Evolutionary conservation across 805 yeast genomes (phyloP), one percentile per base, ranked within the genome.

Genomic region (Lachancea dasiensis): DNA sequence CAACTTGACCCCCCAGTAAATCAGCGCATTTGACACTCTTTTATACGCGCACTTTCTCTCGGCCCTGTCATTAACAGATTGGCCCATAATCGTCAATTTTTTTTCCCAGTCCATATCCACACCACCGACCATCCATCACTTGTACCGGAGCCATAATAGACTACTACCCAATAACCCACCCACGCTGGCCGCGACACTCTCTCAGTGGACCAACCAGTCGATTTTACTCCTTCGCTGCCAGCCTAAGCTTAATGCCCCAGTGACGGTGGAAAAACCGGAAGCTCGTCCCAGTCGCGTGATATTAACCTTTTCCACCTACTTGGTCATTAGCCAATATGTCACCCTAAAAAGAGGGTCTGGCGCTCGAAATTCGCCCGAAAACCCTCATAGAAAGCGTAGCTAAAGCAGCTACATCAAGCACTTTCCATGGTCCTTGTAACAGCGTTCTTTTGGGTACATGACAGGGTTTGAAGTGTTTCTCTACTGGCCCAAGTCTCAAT

Each of bases 241-340:
- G 15, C 27, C 7, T 14, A 20, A 30, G 32, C 19, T 21, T 32
- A 31, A 27, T 32, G 32, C 31, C 40, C 40, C 40, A 31, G 40
- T 37, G 40, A 37, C 40, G 36, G 13, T 26, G 16, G 29, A 17
- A 18, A 32, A 22, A 27, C 10, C 21, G 37, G 30, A 26, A 27
- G 30, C 37, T 27, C 24, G 10, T n/a, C n/a, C n/a, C n/a, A n/a
- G n/a, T n/a, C n/a, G n/a, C n/a, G n/a, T n/a, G n/a, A n/a, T n/a
- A n/a, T n/a, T n/a, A n/a, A n/a, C n/a, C n/a, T n/a, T n/a, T n/a
- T n/a, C 24, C 10, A 22, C 9, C 9, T 8, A 22, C 10, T 22
- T 10, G 24, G 24, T 22, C 24, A 8, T 22, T 8, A 22, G 24
- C 24, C 24, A 7, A 10, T 22, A 8, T 22, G 10, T 8, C 24